Conservation (phyloP, 352 stramenopile genomes). For the Phytophthora capsici region DNA sequence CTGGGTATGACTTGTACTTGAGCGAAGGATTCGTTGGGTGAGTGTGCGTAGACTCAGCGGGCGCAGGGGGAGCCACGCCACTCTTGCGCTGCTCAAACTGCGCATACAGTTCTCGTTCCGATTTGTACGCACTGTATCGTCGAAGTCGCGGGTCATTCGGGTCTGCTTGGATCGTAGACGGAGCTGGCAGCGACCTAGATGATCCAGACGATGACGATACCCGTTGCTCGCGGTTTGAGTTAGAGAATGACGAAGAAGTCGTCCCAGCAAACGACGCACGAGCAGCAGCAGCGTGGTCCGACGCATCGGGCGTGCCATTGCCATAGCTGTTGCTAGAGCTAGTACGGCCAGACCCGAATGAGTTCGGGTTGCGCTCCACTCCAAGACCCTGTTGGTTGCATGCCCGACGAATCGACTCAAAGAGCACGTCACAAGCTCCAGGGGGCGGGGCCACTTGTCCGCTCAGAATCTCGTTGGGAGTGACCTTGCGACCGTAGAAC, state of each 20-base stretch:
- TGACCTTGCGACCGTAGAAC: constrained; percentile 86
- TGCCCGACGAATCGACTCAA: constrained; percentile 70
- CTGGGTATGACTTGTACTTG: constrained; percentile 69
- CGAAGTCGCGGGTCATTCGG: constrained; percentile 72
- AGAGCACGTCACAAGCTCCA: constrained; percentile 72
- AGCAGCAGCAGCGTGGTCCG: constrained; percentile 37
- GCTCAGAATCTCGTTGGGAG: constrained; percentile 81
- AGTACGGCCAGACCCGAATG: constrained; percentile 27
- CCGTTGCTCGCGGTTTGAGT: constrained; percentile 9
- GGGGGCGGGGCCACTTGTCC: constrained; percentile 71
- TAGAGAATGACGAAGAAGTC: constrained; percentile 31
- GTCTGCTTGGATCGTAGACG: constrained; percentile 37
- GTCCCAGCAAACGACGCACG: constrained; percentile 27
- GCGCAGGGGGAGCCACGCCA: constrained; percentile 21
- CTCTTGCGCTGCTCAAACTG: constrained; percentile 69
- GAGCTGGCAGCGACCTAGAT: constrained; percentile 29
- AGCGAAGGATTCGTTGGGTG: constrained; percentile 59
- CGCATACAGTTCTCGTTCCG: constrained; percentile 79
- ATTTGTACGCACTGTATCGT: constrained; percentile 83
- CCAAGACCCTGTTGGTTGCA: constrained; percentile 28
- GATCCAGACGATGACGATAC: constrained; percentile 33
- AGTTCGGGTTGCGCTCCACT: constrained; percentile 27
- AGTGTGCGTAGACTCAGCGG: constrained; percentile 47
- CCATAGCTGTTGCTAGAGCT: constrained; percentile 37
- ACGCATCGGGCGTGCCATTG: constrained; percentile 25